Percentiles rank a stretch among this genome's conserved stretches.
Evolutionary conservation across 495 filamentous ascomycete species (phyloP).

Genomic region (Thozetella sp.): DNA sequence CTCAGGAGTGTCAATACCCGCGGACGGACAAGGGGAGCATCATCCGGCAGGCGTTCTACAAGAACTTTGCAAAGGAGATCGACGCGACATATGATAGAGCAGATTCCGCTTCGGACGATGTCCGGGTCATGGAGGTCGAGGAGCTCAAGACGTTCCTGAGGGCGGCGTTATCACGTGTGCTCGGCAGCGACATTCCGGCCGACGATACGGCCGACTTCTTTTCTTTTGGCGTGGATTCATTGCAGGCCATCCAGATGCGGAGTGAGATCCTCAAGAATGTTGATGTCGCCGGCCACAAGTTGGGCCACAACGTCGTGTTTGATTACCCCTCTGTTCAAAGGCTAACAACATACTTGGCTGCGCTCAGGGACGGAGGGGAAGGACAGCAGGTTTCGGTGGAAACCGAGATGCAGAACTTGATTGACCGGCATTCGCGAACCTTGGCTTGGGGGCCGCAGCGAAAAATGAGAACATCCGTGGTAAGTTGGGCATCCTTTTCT

Average conservation of each 20-base stretch:
- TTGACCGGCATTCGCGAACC: not conserved
- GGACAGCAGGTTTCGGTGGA: not conserved
- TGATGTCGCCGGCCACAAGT: slow-evolving; percentile 33
- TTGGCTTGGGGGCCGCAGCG: not conserved
- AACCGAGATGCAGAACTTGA: not conserved
- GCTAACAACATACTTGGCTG: slow-evolving; percentile 49
- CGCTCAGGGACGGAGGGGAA: slow-evolving; percentile 28
- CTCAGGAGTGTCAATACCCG: slow-evolving; percentile 37
- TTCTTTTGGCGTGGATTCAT: slow-evolving; percentile 52
- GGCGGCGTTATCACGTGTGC: not conserved
- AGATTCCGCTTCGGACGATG: slow-evolving; percentile 16
- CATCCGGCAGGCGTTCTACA: slow-evolving; percentile 52
- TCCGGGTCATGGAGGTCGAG: not conserved
- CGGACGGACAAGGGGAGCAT: slow-evolving; percentile 61
- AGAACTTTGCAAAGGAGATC: slow-evolving; percentile 44
- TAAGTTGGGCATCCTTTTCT: not conserved
- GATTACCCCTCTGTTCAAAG: slow-evolving; percentile 47
- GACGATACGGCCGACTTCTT: slow-evolving; percentile 50
- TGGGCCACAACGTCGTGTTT: slow-evolving; percentile 49
- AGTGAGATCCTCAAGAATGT: slow-evolving; percentile 28
- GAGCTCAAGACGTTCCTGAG: slow-evolving; percentile 1
- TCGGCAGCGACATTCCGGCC: not conserved
- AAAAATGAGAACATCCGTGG: not conserved
- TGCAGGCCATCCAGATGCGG: slow-evolving; percentile 46
- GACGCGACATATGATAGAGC: slow-evolving; percentile 41